These are phyloP conservation scores for Cladosporium velox DNA, from an alignment of 2,329 filamentous ascomycete species.

Conservation along the genomic window DNA sequence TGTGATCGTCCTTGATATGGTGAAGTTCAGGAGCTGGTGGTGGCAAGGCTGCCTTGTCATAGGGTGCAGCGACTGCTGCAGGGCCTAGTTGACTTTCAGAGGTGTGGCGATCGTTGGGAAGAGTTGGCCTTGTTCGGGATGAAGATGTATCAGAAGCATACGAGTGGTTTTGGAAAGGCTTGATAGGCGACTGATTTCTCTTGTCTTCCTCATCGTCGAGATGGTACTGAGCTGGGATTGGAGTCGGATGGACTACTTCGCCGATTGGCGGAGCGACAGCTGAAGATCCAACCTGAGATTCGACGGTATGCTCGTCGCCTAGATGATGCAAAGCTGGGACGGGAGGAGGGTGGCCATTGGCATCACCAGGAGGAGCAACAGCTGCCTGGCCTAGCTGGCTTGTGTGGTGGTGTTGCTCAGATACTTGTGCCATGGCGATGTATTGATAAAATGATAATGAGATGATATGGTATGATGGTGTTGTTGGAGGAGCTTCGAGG, in stretches of 20 bases:
- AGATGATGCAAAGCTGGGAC: slow-evolving; percentile 11
- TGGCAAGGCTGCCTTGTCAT: neutral
- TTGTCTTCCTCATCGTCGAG: slow-evolving; percentile 5
- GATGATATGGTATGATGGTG: neutral
- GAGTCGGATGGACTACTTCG: neutral
- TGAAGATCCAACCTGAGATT: slow-evolving; percentile 11
- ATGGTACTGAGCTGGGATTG: slow-evolving; percentile 13
- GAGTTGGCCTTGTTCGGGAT: neutral
- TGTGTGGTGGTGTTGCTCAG: slow-evolving; percentile 4
- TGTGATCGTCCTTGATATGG: slow-evolving; percentile 1
- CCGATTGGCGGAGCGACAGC: slow-evolving; percentile 9
- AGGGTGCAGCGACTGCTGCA: slow-evolving; percentile 13
- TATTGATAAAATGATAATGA: neutral
- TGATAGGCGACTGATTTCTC: neutral
- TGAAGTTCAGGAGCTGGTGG: slow-evolving; percentile 5
- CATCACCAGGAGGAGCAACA: slow-evolving; percentile 1
- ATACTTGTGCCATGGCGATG: slow-evolving; percentile 13
- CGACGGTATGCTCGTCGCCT: slow-evolving; percentile 8
- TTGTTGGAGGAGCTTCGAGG: neutral
- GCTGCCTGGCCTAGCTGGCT: slow-evolving; percentile 14
- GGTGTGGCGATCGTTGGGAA: neutral
- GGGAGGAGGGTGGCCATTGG: neutral
- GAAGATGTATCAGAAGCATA: neutral
- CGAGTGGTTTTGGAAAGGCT: neutral
- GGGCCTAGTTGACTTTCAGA: slow-evolving; percentile 12